Evolutionary conservation across 306 rosid species (phyloP).

Genomic region (Glycine soja): DNA sequence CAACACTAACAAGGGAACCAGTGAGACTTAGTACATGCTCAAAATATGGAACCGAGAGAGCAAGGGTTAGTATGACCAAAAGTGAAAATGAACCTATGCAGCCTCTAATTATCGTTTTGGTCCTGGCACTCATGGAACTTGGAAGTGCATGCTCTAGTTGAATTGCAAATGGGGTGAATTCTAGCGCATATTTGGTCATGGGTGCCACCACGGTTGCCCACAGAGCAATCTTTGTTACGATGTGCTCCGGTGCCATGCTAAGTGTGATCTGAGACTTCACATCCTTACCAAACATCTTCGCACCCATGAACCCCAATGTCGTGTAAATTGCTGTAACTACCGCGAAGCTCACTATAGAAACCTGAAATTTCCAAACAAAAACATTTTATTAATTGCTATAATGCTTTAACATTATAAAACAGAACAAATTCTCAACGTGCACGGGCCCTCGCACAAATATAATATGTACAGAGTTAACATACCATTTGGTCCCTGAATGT

Average conservation of each 20-base stretch:
- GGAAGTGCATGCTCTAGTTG: conserved; percentile 72
- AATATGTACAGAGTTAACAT: no score
- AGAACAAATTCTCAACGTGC: no score
- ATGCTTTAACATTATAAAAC: no score
- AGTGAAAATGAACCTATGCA: conserved; percentile 60
- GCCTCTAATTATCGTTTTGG: conserved; percentile 58
- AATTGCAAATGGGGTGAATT: conserved; percentile 72
- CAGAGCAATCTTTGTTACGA: conserved; percentile 65
- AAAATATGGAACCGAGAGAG: conserved; percentile 73
- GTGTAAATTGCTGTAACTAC: conserved; percentile 56
- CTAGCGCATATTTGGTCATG: conserved; percentile 84
- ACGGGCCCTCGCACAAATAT: no score
- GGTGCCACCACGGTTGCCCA: conserved; percentile 86
- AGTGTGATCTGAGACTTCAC: conserved; percentile 76
- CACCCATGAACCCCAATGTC: conserved; percentile 69
- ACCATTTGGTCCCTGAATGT: no score
- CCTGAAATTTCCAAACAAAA: conserved; percentile 54
- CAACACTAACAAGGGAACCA: conserved; percentile 68
- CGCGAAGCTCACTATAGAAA: conserved; percentile 72
- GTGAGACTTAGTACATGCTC: conserved; percentile 75
- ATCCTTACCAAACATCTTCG: conserved; percentile 66
- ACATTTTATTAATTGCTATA: no score
- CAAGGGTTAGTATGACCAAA: conserved; percentile 60
- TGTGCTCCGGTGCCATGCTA: conserved; percentile 65
- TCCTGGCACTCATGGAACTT: conserved; percentile 49